Evolutionary conservation across 208 protist genomes (phyloP).

Genomic region (Crithidia expoeki): DNA sequence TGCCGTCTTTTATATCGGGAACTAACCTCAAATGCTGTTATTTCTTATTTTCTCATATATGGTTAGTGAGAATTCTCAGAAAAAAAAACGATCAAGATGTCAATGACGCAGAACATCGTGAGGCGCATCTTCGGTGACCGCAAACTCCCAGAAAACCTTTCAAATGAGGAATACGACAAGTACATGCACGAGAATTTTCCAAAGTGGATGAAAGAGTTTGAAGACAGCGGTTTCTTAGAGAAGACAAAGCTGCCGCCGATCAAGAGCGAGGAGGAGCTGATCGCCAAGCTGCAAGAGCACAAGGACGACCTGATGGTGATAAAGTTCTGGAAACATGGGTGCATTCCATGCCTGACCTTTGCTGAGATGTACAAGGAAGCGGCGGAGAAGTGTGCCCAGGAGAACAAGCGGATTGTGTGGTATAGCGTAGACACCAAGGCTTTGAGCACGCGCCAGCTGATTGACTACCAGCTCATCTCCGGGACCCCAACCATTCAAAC

Average conservation of each 20-base stretch:
- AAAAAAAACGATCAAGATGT: slow-evolving; percentile 52
- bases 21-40: too few relatives aligned
- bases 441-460: slow-evolving; percentile 52
- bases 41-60: too few relatives aligned
- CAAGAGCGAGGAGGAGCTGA: slow-evolving; percentile 82
- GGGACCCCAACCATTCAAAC: slow-evolving; percentile 93
- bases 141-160: slow-evolving; percentile 71
- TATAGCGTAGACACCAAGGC: slow-evolving; percentile 92
- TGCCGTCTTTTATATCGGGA: too few relatives aligned
- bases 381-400: slow-evolving; percentile 52
- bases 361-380: slow-evolving; percentile 93
- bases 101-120: slow-evolving; percentile 82
- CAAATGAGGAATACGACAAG: slow-evolving; percentile 81
- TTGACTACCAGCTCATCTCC: slow-evolving; percentile 88
- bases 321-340: slow-evolving; percentile 94
- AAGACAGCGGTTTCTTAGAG: slow-evolving; percentile 88
- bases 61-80: too few relatives aligned
- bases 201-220: slow-evolving; percentile 90
- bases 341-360: slow-evolving; percentile 89
- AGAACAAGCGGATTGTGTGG: slow-evolving; percentile 78
- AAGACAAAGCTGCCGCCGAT: slow-evolving; percentile 86
- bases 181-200: slow-evolving; percentile 88
- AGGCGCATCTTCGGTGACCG: slow-evolving; percentile 88
- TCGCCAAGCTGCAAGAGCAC: slow-evolving; percentile 87
- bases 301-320: slow-evolving; percentile 90